Percentiles rank a stretch among this genome's conserved stretches.
Evolutionary conservation across 2,329 filamentous ascomycete species (phyloP).

Genomic region (Sarocladium brachiariae): DNA sequence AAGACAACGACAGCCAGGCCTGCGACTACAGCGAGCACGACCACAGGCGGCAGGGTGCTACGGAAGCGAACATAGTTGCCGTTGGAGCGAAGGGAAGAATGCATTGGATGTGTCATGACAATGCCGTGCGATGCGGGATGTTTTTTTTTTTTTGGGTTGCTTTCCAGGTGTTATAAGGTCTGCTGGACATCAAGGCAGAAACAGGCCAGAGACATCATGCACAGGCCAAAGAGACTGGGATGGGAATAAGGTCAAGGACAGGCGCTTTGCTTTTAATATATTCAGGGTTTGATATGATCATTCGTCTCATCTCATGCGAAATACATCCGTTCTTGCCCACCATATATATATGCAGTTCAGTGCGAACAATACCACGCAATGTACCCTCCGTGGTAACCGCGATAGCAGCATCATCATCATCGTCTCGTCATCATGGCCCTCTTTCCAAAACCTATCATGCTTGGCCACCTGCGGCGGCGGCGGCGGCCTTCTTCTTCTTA

Average conservation of each 20-base stretch:
- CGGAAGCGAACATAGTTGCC: conserved; percentile 36
- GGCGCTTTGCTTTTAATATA: conserved; percentile 8
- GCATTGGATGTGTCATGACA: background rate
- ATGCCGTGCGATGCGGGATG: background rate
- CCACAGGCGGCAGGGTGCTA: conserved; percentile 45
- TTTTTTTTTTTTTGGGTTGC: background rate
- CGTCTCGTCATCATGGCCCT: background rate
- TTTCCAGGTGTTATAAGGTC: background rate
- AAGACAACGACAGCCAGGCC: conserved; percentile 39
- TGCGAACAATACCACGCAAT: background rate
- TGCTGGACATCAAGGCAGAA: background rate
- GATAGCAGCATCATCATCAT: background rate
- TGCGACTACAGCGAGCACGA: conserved; percentile 30
- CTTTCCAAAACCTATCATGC: background rate
- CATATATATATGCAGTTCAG: conserved; percentile 1
- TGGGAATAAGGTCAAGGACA: background rate
- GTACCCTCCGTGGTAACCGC: no score
- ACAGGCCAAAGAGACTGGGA: background rate
- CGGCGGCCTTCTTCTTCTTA: conserved; percentile 67
- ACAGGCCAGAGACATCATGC: background rate
- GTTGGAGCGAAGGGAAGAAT: background rate
- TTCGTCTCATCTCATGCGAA: background rate
- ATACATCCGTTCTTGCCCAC: background rate
- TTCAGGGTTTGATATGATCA: conserved; percentile 1
- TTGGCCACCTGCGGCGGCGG: conserved; percentile 13